Evolutionary conservation across 305 asterid genomes (phyloP).

Genomic region (Plantago coronopus): DNA sequence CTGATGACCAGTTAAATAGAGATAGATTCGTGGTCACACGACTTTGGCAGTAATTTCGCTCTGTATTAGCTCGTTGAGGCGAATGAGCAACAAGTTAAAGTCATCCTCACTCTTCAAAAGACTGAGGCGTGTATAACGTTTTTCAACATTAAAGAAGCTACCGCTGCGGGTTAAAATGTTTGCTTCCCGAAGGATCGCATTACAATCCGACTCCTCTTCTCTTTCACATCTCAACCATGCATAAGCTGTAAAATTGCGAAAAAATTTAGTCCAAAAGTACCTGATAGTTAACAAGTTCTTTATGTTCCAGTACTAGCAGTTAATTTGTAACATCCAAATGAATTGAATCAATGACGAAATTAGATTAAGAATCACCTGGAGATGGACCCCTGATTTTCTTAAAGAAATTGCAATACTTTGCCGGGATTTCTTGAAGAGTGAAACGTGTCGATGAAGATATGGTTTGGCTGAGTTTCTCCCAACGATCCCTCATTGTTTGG

Average conservation of each 20-base stretch:
- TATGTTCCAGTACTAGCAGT: no score
- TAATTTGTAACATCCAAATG: neutral
- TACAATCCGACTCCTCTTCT: constrained; percentile 47
- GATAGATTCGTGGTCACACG: constrained; percentile 3
- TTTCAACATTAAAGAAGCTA: constrained; percentile 18
- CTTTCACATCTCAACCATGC: constrained; percentile 69
- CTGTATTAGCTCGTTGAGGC: constrained; percentile 24
- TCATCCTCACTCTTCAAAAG: constrained; percentile 43
- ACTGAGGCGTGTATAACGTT: constrained; percentile 44
- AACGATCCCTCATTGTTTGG: constrained; percentile 48
- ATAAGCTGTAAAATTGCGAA: constrained; percentile 39
- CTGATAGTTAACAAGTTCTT: no score
- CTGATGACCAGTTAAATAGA: no score
- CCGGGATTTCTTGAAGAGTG: constrained; percentile 48
- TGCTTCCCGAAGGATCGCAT: constrained; percentile 28
- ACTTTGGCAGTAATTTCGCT: constrained; percentile 17
- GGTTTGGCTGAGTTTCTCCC: constrained; percentile 40
- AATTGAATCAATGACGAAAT: neutral
- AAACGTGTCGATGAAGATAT: constrained; percentile 46
- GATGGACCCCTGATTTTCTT: constrained; percentile 54
- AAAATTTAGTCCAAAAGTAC: neutral
- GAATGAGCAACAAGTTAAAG: constrained; percentile 31
- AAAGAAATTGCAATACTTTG: constrained; percentile 47
- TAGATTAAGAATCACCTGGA: constrained; percentile 48
- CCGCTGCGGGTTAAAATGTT: constrained; percentile 45